Evolutionary conservation across 2,329 filamentous ascomycete genomes (phyloP).

Genomic region (Sarocladium oryzae): DNA sequence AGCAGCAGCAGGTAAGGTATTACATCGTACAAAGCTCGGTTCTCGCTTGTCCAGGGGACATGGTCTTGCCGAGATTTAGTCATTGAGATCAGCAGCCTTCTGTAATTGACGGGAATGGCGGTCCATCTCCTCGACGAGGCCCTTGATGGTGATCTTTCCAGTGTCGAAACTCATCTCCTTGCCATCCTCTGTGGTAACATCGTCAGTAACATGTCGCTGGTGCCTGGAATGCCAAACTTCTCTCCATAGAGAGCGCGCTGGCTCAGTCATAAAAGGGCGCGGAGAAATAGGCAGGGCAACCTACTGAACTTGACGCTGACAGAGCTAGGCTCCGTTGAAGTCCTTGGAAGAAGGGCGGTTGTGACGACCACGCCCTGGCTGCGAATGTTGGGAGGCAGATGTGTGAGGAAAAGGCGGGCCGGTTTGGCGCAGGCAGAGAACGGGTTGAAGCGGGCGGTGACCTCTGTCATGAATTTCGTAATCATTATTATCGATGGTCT

Average conservation of each 20-base stretch:
- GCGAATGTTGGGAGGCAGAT: conserved; percentile 74
- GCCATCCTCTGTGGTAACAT: conserved; percentile 65
- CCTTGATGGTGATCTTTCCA: conserved; percentile 75
- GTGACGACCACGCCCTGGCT: conserved; percentile 67
- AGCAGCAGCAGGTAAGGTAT: not conserved
- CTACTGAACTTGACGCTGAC: conserved; percentile 82
- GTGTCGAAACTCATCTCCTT: conserved; percentile 81
- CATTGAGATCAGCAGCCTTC: conserved; percentile 71
- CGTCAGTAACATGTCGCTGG: too few species aligned
- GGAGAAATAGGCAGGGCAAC: too few species aligned
- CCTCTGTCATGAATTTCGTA: conserved; percentile 77
- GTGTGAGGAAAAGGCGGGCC: conserved; percentile 79
- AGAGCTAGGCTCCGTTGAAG: conserved; percentile 60
- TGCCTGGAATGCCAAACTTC: too few species aligned
- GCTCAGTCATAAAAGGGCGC: not conserved
- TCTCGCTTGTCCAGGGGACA: conserved; percentile 14
- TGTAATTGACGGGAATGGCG: conserved; percentile 78
- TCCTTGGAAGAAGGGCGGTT: conserved; percentile 66
- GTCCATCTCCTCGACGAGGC: conserved; percentile 82
- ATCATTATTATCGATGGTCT: conserved; percentile 55
- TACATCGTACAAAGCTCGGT: not conserved
- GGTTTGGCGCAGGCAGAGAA: conserved; percentile 76
- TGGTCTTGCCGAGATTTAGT: conserved; percentile 25
- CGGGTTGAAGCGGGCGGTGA: conserved; percentile 85
- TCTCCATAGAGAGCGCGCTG: too few species aligned